Conservation (phyloP, 345 rosid genomes). For the Rhodamnia rubescens region DNA sequence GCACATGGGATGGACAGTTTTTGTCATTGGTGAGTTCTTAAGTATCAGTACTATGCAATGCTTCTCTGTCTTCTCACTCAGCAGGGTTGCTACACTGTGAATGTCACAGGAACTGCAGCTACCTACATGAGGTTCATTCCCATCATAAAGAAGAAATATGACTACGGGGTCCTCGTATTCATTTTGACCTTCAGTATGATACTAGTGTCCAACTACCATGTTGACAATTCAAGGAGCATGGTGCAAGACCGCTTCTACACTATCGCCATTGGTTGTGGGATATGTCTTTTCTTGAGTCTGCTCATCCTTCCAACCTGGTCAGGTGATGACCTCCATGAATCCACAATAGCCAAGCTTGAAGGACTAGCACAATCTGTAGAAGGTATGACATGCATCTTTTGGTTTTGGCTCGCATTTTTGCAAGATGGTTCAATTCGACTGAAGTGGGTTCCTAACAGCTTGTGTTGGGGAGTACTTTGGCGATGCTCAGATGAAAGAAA, state of each 20-base stretch:
- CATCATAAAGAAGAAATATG: slow-evolving; percentile 63
- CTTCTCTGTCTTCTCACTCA: background rate
- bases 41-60: background rate
- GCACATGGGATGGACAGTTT: slow-evolving; percentile 56
- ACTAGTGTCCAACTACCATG: slow-evolving; percentile 60
- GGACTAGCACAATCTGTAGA: slow-evolving; percentile 51
- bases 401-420: background rate
- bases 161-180: slow-evolving; percentile 71
- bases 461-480: slow-evolving; percentile 56
- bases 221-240: slow-evolving; percentile 34
- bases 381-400: slow-evolving; percentile 18
- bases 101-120: slow-evolving; percentile 36
- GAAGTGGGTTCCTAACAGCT: slow-evolving; percentile 20
- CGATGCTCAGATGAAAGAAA: slow-evolving; percentile 10
- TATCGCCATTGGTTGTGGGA: slow-evolving; percentile 59
- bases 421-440: background rate
- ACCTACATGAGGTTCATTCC: slow-evolving; percentile 70
- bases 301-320: slow-evolving; percentile 69
- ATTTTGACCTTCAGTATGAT: slow-evolving; percentile 66
- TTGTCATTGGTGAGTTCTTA: slow-evolving; percentile 32
- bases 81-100: background rate
- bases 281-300: slow-evolving; percentile 62
- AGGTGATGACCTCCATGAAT: slow-evolving; percentile 65
- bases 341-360: slow-evolving; percentile 54
- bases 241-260: slow-evolving; percentile 37